phyloP scores from a whole-genome alignment of 2,329 filamentous ascomycete species.

The Colletotrichum scovillei region DNA sequence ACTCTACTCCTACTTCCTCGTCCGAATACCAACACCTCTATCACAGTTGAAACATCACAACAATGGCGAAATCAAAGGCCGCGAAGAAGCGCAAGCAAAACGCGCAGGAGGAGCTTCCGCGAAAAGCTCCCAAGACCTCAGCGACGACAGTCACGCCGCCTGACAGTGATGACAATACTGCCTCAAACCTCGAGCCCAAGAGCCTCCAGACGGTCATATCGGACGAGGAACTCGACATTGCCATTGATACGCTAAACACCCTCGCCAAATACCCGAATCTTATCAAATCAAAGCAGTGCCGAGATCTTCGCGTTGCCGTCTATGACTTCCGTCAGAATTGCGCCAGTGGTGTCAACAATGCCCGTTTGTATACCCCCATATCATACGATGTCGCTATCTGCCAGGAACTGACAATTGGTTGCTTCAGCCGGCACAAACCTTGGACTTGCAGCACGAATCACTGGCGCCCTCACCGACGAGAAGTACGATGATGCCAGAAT shows the following conservation, averaged over 20 bases:
- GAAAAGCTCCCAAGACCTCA: slow-evolving; percentile 53
- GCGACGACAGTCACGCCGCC: slow-evolving; percentile 48
- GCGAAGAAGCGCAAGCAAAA: slow-evolving; percentile 58
- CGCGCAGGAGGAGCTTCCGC: slow-evolving; percentile 46
- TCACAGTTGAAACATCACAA: neutral
- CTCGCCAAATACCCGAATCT: slow-evolving; percentile 69
- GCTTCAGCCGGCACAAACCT: slow-evolving; percentile 59
- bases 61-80: slow-evolving; percentile 55
- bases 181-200: slow-evolving; percentile 54
- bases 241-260: slow-evolving; percentile 71
- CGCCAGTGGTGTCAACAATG: slow-evolving; percentile 72
- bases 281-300: slow-evolving; percentile 77
- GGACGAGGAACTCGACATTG: slow-evolving; percentile 74
- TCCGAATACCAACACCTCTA: neutral
- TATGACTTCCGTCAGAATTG: slow-evolving; percentile 77
- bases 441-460: slow-evolving; percentile 68
- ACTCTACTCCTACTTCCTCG: neutral
- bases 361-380: slow-evolving; percentile 47
- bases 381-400: neutral
- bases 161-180: slow-evolving; percentile 41
- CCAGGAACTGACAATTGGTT: neutral
- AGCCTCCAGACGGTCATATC: slow-evolving; percentile 66
- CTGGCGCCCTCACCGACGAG: slow-evolving; percentile 72
- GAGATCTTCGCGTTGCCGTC: slow-evolving; percentile 73
- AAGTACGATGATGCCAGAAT: slow-evolving; percentile 74